Conservation (phyloP, 1,284 basidiomycete species). For the Exsudoporus floridanus region DNA sequence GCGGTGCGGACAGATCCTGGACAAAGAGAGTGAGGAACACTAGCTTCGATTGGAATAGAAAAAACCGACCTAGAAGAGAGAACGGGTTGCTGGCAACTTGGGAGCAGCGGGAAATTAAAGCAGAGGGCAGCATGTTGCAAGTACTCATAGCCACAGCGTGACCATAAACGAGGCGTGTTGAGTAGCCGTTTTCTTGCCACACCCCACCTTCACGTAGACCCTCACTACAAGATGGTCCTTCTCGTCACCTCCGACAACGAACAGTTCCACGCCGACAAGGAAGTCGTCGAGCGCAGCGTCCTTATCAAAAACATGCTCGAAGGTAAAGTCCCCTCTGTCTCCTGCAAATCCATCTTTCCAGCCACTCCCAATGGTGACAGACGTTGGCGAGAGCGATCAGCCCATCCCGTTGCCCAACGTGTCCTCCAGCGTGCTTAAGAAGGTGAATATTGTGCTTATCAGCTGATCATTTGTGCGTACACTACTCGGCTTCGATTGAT, state of each 20-base stretch:
- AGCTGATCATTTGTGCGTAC: conserved; percentile 2
- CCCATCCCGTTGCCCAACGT: conserved; percentile 98
- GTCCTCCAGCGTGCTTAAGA: conserved; percentile 93
- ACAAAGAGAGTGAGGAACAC: conserved; percentile 10
- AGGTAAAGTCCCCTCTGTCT: conserved; percentile 52
- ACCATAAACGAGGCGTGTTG: conserved; percentile 3
- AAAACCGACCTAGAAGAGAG: conserved; percentile 45
- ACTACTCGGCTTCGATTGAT: conserved; percentile 2
- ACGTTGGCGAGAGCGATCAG: conserved; percentile 90
- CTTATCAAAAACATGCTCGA: conserved; percentile 99
- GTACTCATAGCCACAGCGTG: conserved; percentile 13
- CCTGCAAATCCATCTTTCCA: conserved; percentile 14
- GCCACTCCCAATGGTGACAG: conserved; percentile 43
- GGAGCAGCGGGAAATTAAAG: conserved; percentile 45
- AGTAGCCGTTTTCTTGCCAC: conserved; percentile 1
- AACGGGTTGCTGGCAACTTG: conserved; percentile 46
- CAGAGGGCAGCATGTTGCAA: conserved; percentile 22
- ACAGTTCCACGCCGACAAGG: conserved; percentile 90
- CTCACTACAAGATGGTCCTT: conserved; percentile 59
- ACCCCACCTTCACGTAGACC: conserved; percentile 3
- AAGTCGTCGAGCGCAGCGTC: conserved; percentile 92
- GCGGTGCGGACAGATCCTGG: conserved; percentile 79
- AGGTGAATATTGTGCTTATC: conserved; percentile 52
- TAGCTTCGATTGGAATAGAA: background rate
- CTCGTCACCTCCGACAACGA: conserved; percentile 95